Evolutionary conservation across 2,329 filamentous ascomycete genomes (phyloP), one percentile per base, ranked within the genome.

Genomic region (Didymella glomerata): DNA sequence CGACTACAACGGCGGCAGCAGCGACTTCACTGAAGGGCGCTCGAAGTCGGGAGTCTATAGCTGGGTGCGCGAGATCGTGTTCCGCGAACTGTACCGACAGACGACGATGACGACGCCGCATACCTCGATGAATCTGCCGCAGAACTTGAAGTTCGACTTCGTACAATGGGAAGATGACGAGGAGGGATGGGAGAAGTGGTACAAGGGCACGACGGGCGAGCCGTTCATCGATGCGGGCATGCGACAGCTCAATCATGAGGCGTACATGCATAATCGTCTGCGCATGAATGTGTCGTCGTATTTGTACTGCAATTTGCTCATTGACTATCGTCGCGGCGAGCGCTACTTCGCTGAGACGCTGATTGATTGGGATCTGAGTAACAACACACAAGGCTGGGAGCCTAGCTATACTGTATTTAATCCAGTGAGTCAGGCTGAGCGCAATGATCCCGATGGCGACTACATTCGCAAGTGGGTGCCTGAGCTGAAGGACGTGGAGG

Each of bases 381-480:
- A 84, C 61, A 82, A 84, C 64, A 80, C 82, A n/a, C 78, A 84
- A 55, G 78, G 80, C 27, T 84, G 82, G 82, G 80, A 84, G 69
- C 82, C 82, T 1, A 77, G 73, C 20, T 84, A 83, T 56, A 83
- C 82, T 0, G 74, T 82, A 13, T 82, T 82, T 68, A 82, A 81
- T 54, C 76, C 76, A 2, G 74, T 78, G 10, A 66, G 58, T 3
- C 76, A 79, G 54, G 76, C 76, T 6, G 76, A 79, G 65, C 72
- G 64, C 54, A 77, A 77, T 48, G 76, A 79, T 49, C 73, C 73
- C 0, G 59, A 75, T 20, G 76, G 77, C 2, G 74, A 77, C 11
- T 79, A 75, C 51, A 78, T 79, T 13, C 54, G 76, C 4, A 74
- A 74, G 53, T 77, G 71, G 76, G 72, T 79, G 0, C 75, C 75